Conservation (phyloP, 2,329 filamentous ascomycete species). For the Verruconis gallopava region DNA sequence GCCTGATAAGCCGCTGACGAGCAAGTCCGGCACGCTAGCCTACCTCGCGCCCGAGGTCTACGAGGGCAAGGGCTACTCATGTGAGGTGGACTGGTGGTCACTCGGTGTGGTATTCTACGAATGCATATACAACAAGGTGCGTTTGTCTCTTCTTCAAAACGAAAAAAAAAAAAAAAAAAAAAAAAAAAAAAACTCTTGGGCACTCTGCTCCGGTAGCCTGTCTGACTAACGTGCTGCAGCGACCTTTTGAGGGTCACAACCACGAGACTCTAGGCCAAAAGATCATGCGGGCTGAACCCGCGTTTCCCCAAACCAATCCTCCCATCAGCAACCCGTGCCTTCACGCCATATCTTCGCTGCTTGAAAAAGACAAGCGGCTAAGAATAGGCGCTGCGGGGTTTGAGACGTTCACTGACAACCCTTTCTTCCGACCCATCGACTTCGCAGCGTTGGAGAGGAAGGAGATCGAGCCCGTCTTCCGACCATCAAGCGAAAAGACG, state of each 20-base stretch:
- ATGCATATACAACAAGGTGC: conserved; percentile 96
- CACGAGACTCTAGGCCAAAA: conserved; percentile 68
- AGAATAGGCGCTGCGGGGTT: conserved; percentile 75
- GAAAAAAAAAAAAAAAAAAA: no score
- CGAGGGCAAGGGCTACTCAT: conserved; percentile 73
- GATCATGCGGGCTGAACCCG: conserved; percentile 69
- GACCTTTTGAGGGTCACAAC: conserved; percentile 83
- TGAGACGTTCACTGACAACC: conserved; percentile 72
- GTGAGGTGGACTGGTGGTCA: conserved; percentile 97
- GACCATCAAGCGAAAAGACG: conserved; percentile 91
- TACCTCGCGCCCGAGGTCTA: conserved; percentile 97
- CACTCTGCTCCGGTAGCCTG: background rate
- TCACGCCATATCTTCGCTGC: conserved; percentile 71
- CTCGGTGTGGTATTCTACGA: conserved; percentile 97
- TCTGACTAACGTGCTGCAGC: conserved; percentile 37
- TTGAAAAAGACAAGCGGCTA: conserved; percentile 67
- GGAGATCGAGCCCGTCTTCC: conserved; percentile 79
- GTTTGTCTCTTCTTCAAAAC: conserved; percentile 17
- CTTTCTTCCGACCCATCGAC: conserved; percentile 78
- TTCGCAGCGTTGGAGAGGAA: conserved; percentile 77
- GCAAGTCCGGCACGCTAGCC: conserved; percentile 91
- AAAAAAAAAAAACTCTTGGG: no score
- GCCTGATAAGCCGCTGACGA: conserved; percentile 69
- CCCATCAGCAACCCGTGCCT: conserved; percentile 80
- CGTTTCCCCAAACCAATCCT: conserved; percentile 84